Evolutionary conservation across 83 land plant genomes (phyloP).

Genomic region (Picea abies): DNA sequence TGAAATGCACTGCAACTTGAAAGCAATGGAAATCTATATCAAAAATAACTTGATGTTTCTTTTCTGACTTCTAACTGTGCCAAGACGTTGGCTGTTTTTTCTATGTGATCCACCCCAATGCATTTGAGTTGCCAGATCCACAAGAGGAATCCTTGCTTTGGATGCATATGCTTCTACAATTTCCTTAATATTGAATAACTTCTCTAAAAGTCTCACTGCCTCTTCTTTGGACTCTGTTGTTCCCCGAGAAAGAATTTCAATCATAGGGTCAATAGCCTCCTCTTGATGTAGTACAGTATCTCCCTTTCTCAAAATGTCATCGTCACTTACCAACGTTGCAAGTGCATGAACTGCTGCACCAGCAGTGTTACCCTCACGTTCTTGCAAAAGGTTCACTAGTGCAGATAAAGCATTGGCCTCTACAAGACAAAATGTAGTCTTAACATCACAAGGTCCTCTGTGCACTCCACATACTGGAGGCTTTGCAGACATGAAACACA

Average conservation of each 20-base stretch:
- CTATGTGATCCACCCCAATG: slow-evolving; percentile 26
- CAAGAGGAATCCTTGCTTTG: slow-evolving; percentile 36
- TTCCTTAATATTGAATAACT: slow-evolving; percentile 28
- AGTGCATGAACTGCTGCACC: slow-evolving; percentile 46
- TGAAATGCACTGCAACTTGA: no score
- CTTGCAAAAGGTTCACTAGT: slow-evolving; percentile 47
- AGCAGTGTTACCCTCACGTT: no score
- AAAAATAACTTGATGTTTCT: no score
- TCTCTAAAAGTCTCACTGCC: slow-evolving; percentile 27
- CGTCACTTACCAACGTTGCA: slow-evolving; percentile 46
- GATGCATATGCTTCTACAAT: slow-evolving; percentile 37
- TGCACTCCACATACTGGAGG: slow-evolving; percentile 49
- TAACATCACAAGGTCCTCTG: slow-evolving; percentile 40
- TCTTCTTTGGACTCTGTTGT: no score
- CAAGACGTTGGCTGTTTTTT: background rate
- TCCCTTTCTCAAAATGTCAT: slow-evolving; percentile 17
- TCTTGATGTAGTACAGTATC: no score
- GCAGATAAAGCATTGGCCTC: slow-evolving; percentile 50
- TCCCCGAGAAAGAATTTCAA: slow-evolving; percentile 31
- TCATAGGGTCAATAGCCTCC: no score
- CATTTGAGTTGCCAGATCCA: slow-evolving; percentile 27
- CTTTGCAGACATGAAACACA: slow-evolving; percentile 26
- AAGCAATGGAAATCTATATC: no score
- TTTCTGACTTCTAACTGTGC: no score
- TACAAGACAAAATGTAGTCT: slow-evolving; percentile 54